Evolutionary conservation across 345 rosid genomes (phyloP).

Genomic region (Turritis glabra): DNA sequence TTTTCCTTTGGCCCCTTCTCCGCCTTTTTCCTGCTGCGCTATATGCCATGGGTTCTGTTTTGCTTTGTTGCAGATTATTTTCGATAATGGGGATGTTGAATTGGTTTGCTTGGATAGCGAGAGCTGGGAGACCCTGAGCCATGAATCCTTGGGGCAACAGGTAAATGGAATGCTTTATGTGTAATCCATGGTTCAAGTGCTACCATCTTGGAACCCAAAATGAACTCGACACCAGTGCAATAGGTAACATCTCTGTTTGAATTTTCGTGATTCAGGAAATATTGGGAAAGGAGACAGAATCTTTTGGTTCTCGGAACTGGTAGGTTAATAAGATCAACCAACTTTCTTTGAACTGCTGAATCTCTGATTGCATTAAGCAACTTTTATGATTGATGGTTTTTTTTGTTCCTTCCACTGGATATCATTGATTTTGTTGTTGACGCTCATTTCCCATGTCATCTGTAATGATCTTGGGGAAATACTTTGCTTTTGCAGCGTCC

Average conservation of each 20-base stretch:
- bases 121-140: slow-evolving; percentile 50
- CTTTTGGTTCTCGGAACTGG: slow-evolving; percentile 43
- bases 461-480: slow-evolving; percentile 19
- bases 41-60: neutral
- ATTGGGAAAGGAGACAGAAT: slow-evolving; percentile 41
- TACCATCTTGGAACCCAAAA: slow-evolving; percentile 11
- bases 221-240: slow-evolving; percentile 15
- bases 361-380: neutral
- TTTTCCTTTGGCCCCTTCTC: slow-evolving; percentile 3
- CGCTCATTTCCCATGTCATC: neutral
- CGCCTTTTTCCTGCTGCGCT: neutral
- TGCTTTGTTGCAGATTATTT: slow-evolving; percentile 46
- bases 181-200: slow-evolving; percentile 4
- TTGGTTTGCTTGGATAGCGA: slow-evolving; percentile 53
- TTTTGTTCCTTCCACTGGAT: neutral
- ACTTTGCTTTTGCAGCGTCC: slow-evolving; percentile 37
- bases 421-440: neutral
- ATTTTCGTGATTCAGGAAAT: slow-evolving; percentile 27
- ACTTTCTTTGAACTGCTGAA: slow-evolving; percentile 17
- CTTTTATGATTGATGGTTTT: neutral
- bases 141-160: slow-evolving; percentile 44
- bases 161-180: slow-evolving; percentile 36
- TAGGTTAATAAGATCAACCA: slow-evolving; percentile 40
- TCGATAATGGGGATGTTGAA: slow-evolving; percentile 53
- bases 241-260: slow-evolving; percentile 20